phyloP scores from a whole-genome alignment of 2,329 filamentous ascomycete genomes.

The Fusarium citri region DNA sequence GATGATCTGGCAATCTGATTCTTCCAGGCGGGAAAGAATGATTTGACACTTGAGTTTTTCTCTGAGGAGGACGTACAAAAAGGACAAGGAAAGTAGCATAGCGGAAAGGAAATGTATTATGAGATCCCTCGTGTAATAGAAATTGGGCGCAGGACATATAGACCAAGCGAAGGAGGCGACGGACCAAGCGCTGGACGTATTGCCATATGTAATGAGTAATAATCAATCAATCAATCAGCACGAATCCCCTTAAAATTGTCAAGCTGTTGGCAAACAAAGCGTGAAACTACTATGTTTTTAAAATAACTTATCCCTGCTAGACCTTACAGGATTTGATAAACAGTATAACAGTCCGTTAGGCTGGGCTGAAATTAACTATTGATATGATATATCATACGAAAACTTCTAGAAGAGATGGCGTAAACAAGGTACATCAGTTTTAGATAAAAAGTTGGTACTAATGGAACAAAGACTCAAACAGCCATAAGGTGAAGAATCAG shows the following conservation, averaged over 20 bases:
- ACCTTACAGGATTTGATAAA: background rate
- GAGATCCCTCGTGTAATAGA: conserved; percentile 23
- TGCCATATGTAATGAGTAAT: conserved; percentile 46
- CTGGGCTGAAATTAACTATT: background rate
- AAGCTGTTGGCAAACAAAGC: conserved; percentile 9
- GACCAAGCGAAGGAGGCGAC: conserved; percentile 39
- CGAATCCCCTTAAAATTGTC: background rate
- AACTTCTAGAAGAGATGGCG: background rate
- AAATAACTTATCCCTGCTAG: background rate
- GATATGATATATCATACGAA: conserved; percentile 27
- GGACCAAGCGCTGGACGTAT: conserved; percentile 57
- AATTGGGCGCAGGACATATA: conserved; percentile 24
- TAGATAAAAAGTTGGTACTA: background rate
- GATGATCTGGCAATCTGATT: conserved; percentile 39
- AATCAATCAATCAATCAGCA: conserved; percentile 26
- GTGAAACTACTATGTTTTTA: background rate
- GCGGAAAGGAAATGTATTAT: conserved; percentile 23
- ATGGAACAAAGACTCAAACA: conserved; percentile 18
- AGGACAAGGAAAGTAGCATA: conserved; percentile 15
- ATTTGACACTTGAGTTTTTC: conserved; percentile 3
- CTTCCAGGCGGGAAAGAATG: background rate
- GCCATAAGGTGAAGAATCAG: background rate
- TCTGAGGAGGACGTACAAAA: background rate
- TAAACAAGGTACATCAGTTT: conserved; percentile 1
- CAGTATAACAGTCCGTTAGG: background rate